Base-by-base conservation (phyloP, 352 stramenopile species). In the Globisporangium cystogenes region DNA sequence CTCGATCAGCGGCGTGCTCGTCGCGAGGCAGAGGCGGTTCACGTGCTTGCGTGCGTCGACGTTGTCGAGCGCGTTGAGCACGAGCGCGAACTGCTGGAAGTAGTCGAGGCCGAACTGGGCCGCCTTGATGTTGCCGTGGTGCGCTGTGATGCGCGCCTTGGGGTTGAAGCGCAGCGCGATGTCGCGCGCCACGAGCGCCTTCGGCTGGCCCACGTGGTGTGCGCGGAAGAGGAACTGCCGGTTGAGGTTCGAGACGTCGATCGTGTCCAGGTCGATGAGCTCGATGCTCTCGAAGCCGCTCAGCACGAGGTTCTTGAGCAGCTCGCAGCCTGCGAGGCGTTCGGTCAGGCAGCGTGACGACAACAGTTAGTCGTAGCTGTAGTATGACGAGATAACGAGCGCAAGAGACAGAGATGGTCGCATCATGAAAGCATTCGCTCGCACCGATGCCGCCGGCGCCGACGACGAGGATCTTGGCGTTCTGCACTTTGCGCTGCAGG, bases 181-280 rank as follows among this genome's bases (percentile, higher is more conserved):
- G 51, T 92, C 78, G 24, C 79, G 81, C 8, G 84, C 84, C 29
- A 93, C 81, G 0, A 93, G 70, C 36, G 96, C 96, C 75, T 99
- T 99, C 36, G 96, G 80, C 68, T 98, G 78, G 1, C 97, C 96
- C 21, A 99, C 97, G 69, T 99, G 97, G 26, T 98, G 78, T 47
- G 74, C 91, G 16, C 97, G 87, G 74, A 99, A 99, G 8, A 99
- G 77, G 57, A 99, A 99, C 74, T 99, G 98, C 16, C 98, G 89
- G 77, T 99, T 99, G 50, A 99, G 73, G 74, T 99, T 99, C 21
- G 96, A 99, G 55, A 99, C 96, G 74, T 99, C 97, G 66, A 99
- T 99, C 27, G 96, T 99, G 73, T 99, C 98, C 39, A 99, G 68
- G 68, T 99, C 98, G 55, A 99, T 96, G 11, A 98, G 63, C 43